Conservation (phyloP, 768 basidiomycete genomes). For the Tylopilus plumbeoviolaceoides region DNA sequence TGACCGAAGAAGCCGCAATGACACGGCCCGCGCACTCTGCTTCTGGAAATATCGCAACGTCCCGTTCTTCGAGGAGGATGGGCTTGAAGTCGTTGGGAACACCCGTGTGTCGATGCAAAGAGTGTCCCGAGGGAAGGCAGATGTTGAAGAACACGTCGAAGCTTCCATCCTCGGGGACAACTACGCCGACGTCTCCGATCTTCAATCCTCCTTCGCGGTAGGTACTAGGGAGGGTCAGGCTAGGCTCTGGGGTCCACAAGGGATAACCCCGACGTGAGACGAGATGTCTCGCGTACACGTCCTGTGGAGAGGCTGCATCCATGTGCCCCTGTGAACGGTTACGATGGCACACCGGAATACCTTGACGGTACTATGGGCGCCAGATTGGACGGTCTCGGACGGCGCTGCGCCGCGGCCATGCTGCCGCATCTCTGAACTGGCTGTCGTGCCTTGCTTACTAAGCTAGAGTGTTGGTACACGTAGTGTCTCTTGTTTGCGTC, state of each 20-base stretch:
- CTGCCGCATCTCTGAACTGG: too few relatives aligned
- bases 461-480: too few relatives aligned
- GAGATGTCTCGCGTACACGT: not conserved
- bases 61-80: not conserved
- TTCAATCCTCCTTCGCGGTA: not conserved
- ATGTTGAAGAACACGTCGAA: constrained; percentile 1
- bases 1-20: not conserved
- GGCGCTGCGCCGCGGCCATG: too few relatives aligned
- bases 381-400: too few relatives aligned
- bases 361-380: too few relatives aligned
- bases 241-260: not conserved
- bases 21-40: not conserved
- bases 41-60: not conserved
- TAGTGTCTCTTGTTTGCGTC: too few relatives aligned
- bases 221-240: not conserved
- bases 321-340: not conserved
- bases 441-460: too few relatives aligned
- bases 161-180: not conserved
- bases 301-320: not conserved
- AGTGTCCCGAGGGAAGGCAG: not conserved
- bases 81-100: not conserved
- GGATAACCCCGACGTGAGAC: constrained; percentile 3
- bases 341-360: too few relatives aligned
- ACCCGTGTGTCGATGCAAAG: not conserved
- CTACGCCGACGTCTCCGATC: not conserved